phyloP scores from a whole-genome alignment of 192 early-diverging fungal genomes.

The Coemansia pectinata region DNA sequence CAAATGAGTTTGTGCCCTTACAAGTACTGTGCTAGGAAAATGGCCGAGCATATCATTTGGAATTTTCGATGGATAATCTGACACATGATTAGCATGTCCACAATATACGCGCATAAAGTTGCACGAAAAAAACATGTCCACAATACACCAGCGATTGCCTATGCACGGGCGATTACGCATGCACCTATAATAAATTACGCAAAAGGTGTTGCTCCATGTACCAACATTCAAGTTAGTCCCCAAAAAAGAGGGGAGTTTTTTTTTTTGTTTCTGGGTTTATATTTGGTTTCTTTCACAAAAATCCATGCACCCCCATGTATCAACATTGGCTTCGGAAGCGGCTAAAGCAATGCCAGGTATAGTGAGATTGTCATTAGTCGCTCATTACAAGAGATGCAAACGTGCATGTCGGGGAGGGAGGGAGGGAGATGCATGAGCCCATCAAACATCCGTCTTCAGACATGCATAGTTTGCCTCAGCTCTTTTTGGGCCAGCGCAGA shows the following conservation, averaged over 20 bases:
- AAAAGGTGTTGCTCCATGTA: not conserved
- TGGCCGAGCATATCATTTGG: not conserved
- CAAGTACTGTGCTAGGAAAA: no score
- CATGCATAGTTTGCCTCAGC: not conserved
- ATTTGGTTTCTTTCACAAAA: not conserved
- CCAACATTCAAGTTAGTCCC: not conserved
- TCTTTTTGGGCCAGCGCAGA: not conserved
- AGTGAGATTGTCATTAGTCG: not conserved
- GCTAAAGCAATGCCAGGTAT: not conserved
- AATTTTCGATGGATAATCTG: not conserved
- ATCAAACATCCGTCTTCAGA: not conserved
- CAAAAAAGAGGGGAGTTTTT: not conserved
- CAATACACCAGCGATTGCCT: not conserved
- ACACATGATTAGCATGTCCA: not conserved
- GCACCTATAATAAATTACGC: not conserved
- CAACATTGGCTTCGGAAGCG: not conserved
- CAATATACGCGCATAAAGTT: not conserved
- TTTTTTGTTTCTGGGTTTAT: not conserved
- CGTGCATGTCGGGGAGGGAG: not conserved
- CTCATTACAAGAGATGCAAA: not conserved
- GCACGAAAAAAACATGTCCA: not conserved
- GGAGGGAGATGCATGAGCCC: not conserved
- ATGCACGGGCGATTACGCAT: not conserved
- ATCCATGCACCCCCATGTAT: not conserved
- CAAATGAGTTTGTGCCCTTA: no score